These are phyloP conservation scores for Ettlia oleoabundans DNA, from an alignment of 139 green algal species.

Conservation along the genomic window DNA sequence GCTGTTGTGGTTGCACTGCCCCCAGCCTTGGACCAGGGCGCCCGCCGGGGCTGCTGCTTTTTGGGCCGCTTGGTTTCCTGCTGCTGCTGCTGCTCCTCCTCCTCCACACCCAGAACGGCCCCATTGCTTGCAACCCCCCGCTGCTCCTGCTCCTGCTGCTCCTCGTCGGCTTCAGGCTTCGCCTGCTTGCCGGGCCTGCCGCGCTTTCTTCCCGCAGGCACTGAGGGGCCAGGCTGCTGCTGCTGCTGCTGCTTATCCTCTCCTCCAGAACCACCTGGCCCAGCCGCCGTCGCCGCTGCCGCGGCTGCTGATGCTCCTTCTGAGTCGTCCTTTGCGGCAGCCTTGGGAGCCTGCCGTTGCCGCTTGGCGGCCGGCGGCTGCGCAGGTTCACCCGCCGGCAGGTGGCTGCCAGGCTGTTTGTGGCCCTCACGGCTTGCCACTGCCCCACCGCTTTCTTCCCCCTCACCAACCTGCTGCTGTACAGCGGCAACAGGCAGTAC, in stretches of 20 bases:
- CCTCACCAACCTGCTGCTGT: too few species aligned
- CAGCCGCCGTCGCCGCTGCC: too few species aligned
- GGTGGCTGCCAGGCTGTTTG: too few species aligned
- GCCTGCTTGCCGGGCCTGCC: slow-evolving; percentile 16
- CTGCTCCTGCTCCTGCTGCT: neutral
- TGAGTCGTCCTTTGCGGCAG: too few species aligned
- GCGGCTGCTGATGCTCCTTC: too few species aligned
- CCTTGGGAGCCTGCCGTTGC: too few species aligned
- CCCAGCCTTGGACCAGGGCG: neutral
- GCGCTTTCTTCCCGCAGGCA: neutral
- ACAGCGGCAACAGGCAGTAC: too few species aligned
- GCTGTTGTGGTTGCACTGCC: too few species aligned
- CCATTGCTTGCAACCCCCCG: neutral
- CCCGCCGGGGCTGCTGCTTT: neutral
- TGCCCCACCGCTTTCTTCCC: neutral
- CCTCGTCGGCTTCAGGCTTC: neutral
- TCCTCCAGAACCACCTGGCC: too few species aligned
- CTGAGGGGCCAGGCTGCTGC: neutral
- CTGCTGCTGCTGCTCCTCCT: neutral
- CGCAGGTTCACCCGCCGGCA: too few species aligned
- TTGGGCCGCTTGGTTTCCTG: neutral
- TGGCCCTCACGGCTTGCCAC: neutral
- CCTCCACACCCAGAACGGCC: neutral
- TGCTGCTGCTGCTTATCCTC: neutral
- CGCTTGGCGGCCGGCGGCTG: too few species aligned